These are phyloP conservation scores for Carex kokanica DNA, from an alignment of 176 grass and related monocot genomes.

Conservation along the genomic window DNA sequence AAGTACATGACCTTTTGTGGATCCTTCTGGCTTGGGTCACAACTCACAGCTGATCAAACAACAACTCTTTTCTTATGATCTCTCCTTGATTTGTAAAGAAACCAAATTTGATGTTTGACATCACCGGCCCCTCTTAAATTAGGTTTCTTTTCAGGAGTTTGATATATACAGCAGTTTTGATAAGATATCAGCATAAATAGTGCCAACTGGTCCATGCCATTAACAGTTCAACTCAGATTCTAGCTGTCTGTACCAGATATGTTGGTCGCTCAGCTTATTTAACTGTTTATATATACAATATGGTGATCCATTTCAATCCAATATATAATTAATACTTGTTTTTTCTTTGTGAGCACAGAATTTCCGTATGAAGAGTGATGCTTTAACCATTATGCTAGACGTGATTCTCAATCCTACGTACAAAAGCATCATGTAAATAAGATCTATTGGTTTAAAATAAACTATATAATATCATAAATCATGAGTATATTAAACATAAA, in stretches of 20 bases:
- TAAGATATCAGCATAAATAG: neutral
- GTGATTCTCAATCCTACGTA: no score
- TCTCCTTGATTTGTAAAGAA: neutral
- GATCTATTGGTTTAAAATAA: neutral
- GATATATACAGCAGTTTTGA: neutral
- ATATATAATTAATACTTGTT: neutral
- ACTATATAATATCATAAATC: neutral
- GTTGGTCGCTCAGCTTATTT: neutral
- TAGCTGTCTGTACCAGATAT: neutral
- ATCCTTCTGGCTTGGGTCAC: slow-evolving; percentile 4
- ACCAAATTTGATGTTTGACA: neutral
- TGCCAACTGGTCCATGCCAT: no score
- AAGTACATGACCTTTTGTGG: neutral
- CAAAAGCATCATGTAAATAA: neutral
- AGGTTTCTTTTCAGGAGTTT: slow-evolving; percentile 8
- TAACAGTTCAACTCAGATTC: neutral
- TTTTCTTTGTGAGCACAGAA: neutral
- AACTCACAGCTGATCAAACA: neutral
- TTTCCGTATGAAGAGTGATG: no score
- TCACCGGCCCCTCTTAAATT: neutral
- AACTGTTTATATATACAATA: neutral
- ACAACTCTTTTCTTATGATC: neutral
- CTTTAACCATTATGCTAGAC: no score
- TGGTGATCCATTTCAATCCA: neutral
- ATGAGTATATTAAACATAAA: neutral